Conservation (phyloP, 768 basidiomycete species). For the Boletus pseudo-olivaceus region DNA sequence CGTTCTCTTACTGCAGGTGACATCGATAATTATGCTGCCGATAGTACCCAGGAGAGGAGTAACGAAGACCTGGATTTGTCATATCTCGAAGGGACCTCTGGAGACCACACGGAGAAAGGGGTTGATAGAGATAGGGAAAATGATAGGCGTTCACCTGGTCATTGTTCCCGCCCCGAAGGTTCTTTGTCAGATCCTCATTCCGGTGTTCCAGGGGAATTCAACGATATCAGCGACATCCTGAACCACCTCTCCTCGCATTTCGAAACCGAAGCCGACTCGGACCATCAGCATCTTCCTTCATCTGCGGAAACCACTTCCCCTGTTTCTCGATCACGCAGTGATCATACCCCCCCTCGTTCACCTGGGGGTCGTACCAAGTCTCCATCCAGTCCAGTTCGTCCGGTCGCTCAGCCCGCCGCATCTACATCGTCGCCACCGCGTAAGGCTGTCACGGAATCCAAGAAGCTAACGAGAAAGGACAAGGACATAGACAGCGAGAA, state of each 20-base stretch:
- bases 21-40: slow-evolving; percentile 19
- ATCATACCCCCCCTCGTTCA: slow-evolving; percentile 19
- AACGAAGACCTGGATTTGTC: slow-evolving; percentile 54
- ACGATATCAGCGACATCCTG: slow-evolving; percentile 74
- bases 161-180: slow-evolving; percentile 21
- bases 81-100: slow-evolving; percentile 40
- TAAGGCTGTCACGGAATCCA: slow-evolving; percentile 21
- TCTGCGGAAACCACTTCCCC: slow-evolving; percentile 28
- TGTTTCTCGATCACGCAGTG: slow-evolving; percentile 28
- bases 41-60: slow-evolving; percentile 32
- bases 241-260: slow-evolving; percentile 71
- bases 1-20: slow-evolving; percentile 67
- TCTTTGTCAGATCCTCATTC: slow-evolving; percentile 44
- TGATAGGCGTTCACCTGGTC: slow-evolving; percentile 35
- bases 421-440: slow-evolving; percentile 46
- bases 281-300: slow-evolving; percentile 39
- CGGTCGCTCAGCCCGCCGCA: slow-evolving; percentile 40
- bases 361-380: slow-evolving; percentile 29
- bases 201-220: slow-evolving; percentile 54
- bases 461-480: slow-evolving; percentile 28
- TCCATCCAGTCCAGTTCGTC: slow-evolving; percentile 35
- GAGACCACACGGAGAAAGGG: slow-evolving; percentile 10
- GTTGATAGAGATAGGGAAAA: slow-evolving; percentile 41
- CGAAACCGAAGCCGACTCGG: slow-evolving; percentile 50
- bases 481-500: slow-evolving; percentile 30